phyloP scores from a whole-genome alignment of 1,284 basidiomycete species.

The Bjerkandera adusta region DNA sequence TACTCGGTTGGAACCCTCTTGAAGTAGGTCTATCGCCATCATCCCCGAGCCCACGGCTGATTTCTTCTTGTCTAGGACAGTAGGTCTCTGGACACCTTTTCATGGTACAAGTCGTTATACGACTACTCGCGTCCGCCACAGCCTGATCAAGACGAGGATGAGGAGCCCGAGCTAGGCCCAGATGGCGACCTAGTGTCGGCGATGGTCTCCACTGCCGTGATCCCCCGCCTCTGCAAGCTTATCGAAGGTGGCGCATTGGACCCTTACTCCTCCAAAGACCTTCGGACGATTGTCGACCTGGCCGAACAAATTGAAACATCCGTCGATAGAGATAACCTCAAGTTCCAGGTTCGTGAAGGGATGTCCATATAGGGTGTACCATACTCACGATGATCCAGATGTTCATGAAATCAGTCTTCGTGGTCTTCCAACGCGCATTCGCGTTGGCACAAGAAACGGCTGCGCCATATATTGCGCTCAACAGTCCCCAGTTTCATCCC shows the following conservation, averaged over 20 bases:
- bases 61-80: constrained; percentile 40
- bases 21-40: constrained; percentile 51
- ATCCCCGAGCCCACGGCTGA: constrained; percentile 15
- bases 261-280: constrained; percentile 73
- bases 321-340: constrained; percentile 62
- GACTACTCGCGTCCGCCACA: constrained; percentile 67
- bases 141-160: constrained; percentile 36
- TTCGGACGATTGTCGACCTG: constrained; percentile 67
- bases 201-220: constrained; percentile 82
- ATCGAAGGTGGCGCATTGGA: constrained; percentile 77
- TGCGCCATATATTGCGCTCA: constrained; percentile 37
- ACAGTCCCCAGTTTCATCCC: constrained; percentile 68
- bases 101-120: constrained; percentile 80
- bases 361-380: constrained; percentile 18
- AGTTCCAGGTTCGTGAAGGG: constrained; percentile 70
- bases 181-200: constrained; percentile 88
- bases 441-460: constrained; percentile 45
- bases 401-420: constrained; percentile 62
- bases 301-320: constrained; percentile 81
- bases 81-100: constrained; percentile 72
- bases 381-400: constrained; percentile 39
- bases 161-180: constrained; percentile 61
- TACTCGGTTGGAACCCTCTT: constrained; percentile 85
- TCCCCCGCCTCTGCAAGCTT: constrained; percentile 72
- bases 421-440: constrained; percentile 58